phyloP scores from a whole-genome alignment of 164 flowering plant genomes.

The Tetrastigma voinierianum region DNA sequence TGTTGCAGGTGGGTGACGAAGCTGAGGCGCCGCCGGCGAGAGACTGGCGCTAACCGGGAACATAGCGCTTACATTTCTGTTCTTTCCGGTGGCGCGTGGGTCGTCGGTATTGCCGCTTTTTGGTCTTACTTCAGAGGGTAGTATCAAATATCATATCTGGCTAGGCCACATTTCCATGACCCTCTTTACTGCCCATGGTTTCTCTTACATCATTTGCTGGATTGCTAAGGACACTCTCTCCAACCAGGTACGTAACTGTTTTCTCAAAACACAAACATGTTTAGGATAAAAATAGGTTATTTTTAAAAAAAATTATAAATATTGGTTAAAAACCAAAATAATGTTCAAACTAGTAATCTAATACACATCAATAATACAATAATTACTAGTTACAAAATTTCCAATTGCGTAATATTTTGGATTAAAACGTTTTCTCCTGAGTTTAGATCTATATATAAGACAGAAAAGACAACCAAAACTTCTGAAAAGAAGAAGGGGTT shows the following conservation, averaged over 20 bases:
- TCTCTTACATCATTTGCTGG: slow-evolving; percentile 53
- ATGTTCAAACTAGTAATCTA: no score
- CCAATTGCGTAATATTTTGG: no score
- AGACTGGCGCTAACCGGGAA: slow-evolving; percentile 53
- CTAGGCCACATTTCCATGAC: slow-evolving; percentile 56
- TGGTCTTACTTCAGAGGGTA: slow-evolving; percentile 65
- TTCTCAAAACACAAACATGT: slow-evolving; percentile 12
- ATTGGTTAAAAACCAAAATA: no score
- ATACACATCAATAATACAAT: no score
- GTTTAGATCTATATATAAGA: no score
- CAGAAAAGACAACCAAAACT: no score
- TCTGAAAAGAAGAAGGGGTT: no score
- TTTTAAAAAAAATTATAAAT: no score
- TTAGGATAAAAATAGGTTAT: background rate
- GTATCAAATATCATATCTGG: slow-evolving; percentile 84
- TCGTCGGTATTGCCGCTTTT: slow-evolving; percentile 58
- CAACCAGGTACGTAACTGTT: slow-evolving; percentile 12
- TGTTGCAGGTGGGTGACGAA: slow-evolving; percentile 63
- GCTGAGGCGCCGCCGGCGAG: slow-evolving; percentile 31
- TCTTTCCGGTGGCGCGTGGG: slow-evolving; percentile 66
- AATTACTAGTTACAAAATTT: no score
- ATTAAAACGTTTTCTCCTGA: no score
- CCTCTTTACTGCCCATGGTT: slow-evolving; percentile 60
- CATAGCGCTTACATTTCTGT: slow-evolving; percentile 49
- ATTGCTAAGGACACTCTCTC: slow-evolving; percentile 7